These are phyloP conservation scores for Leccinum boreale DNA, from an alignment of 768 basidiomycete genomes.

Conservation along the genomic window DNA sequence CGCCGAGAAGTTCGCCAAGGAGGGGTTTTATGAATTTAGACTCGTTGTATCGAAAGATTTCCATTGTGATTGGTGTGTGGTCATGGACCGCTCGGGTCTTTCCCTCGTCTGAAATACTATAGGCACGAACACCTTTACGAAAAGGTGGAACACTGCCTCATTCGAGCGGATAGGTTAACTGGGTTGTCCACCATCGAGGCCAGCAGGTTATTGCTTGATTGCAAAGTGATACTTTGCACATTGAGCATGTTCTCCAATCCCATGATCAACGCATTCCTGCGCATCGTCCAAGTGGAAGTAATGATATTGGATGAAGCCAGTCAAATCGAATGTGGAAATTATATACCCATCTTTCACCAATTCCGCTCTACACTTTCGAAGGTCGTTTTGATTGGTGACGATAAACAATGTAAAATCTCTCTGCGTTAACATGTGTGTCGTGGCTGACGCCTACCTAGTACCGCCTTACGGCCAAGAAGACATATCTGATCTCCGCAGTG, in stretches of 20 bases:
- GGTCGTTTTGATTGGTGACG: constrained; percentile 40
- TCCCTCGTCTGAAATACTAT: background rate
- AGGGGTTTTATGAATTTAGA: constrained; percentile 34
- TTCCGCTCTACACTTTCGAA: constrained; percentile 29
- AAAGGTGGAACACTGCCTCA: constrained; percentile 31
- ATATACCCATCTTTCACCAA: constrained; percentile 33
- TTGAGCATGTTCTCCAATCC: constrained; percentile 43
- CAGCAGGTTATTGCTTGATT: constrained; percentile 25
- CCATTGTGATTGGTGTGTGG: constrained; percentile 42
- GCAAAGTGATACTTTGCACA: constrained; percentile 45
- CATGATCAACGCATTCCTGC: constrained; percentile 11
- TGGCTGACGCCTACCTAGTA: constrained; percentile 40
- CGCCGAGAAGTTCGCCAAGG: constrained; percentile 39
- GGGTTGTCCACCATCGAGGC: constrained; percentile 9
- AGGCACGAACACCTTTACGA: constrained; percentile 54
- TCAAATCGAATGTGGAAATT: constrained; percentile 43
- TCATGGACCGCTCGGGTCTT: background rate
- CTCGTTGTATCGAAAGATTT: constrained; percentile 46
- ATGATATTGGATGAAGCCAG: constrained; percentile 48
- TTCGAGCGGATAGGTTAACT: constrained; percentile 35
- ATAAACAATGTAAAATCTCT: constrained; percentile 33
- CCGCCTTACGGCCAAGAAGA: constrained; percentile 78
- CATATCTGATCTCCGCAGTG: constrained; percentile 57
- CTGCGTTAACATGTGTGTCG: background rate
- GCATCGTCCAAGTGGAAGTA: constrained; percentile 32